Evolutionary conservation across 2,329 filamentous ascomycete genomes (phyloP), one percentile per base, ranked within the genome.

Genomic region (Cordyceps farinosa): DNA sequence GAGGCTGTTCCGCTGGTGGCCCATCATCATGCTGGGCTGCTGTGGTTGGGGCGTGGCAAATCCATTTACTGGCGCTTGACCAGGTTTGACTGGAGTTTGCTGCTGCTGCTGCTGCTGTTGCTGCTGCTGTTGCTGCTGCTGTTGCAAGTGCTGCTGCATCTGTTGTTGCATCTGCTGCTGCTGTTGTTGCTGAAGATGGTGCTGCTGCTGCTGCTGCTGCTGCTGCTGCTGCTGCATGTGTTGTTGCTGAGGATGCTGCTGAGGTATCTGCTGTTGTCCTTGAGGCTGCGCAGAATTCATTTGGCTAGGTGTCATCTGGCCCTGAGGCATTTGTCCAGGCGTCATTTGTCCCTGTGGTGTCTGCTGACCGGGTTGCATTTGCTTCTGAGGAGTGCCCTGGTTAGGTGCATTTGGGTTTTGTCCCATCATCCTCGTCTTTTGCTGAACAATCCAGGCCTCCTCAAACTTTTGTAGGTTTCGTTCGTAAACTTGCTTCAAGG

Each of bases 381-480:
- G 78, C 22, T 79, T 75, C 51, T 78, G 71, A 8, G 64, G 67
- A 9, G 50, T 38, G 53, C 58, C 63, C 42, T 66, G 68, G 17
- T 65, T 67, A 17, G 63, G 63, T 66, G 68, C 69, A 32, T 75
- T 66, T 75, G 77, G 67, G 77, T 82, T 78, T 65, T 86, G 82
- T 59, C 81, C 77, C 72, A 83, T 80, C 68, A 82, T 80, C 50
- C 80, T 78, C 32, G 79, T 80, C 67, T 80, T 80, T 65, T 86
- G 85, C 68, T 84, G 83, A 40, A 81, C 78, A 42, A 83, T 71
- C 79, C 84, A 90, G 2, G 83, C 84, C 64, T 88, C 85, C 72
- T 97, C 93, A 67, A 96, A 97, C 38, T 87, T 84, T 32, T 84
- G 78, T 6, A 97, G 77, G 67, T 93, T 92, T 42, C 85, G 82